Percentiles rank a stretch among this genome's conserved stretches.
These are phyloP conservation scores for Aristolochia californica DNA, from an alignment of 164 flowering plant genomes.

Conservation along the genomic window DNA sequence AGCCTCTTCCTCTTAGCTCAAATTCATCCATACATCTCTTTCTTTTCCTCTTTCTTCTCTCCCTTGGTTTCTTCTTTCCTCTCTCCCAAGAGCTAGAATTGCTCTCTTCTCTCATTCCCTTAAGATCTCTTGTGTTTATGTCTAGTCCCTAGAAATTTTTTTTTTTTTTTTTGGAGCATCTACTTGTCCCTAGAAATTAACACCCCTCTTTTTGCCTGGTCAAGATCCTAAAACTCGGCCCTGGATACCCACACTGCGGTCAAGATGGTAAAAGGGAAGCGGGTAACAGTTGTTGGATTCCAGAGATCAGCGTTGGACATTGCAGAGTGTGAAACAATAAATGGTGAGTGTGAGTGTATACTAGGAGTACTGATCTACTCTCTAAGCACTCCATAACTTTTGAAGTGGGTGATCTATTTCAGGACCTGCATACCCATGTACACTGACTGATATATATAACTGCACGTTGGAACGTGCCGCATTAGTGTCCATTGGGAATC, in stretches of 20 bases:
- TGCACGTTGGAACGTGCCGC: constrained; percentile 42
- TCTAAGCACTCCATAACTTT: not conserved
- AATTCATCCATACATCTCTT: too few species aligned
- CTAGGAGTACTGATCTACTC: too few species aligned
- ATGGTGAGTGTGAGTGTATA: constrained; percentile 19
- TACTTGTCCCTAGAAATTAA: too few species aligned
- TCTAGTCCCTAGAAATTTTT: too few species aligned
- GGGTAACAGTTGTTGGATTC: constrained; percentile 36
- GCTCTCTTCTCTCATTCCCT: too few species aligned
- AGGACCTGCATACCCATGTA: constrained; percentile 50
- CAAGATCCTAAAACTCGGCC: constrained; percentile 42
- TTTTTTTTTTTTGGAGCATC: too few species aligned
- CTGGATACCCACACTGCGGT: constrained; percentile 31
- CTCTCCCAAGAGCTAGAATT: too few species aligned
- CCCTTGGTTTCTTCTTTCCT: too few species aligned
- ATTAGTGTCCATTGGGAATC: constrained; percentile 45
- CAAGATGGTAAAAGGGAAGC: constrained; percentile 23
- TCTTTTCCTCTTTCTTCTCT: too few species aligned
- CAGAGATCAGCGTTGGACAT: constrained; percentile 50
- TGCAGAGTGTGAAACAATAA: constrained; percentile 29
- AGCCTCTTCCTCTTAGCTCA: too few species aligned
- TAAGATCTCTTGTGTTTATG: too few species aligned
- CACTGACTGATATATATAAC: constrained; percentile 34
- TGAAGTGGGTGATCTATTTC: constrained; percentile 5
- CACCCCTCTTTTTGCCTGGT: constrained; percentile 25